A percentile compares a stretch with the other conserved stretches of the same genome.
These are phyloP conservation scores for Clarireedia hainanense DNA, from an alignment of 2,329 filamentous ascomycete genomes.

Conservation along the genomic window DNA sequence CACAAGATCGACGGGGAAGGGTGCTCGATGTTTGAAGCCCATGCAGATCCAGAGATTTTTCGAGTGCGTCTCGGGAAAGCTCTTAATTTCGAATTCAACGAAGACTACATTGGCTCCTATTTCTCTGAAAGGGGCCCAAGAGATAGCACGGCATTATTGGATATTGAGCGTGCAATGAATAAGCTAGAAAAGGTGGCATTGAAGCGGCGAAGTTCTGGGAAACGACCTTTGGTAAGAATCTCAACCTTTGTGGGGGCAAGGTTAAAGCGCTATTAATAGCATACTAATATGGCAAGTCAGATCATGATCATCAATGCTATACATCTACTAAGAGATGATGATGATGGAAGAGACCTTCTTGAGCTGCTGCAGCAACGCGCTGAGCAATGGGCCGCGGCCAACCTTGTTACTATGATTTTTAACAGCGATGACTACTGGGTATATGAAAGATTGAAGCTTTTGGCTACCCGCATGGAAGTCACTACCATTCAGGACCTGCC, in stretches of 20 bases:
- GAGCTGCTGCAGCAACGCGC: slow-evolving; percentile 93
- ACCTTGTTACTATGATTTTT: slow-evolving; percentile 85
- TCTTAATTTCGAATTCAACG: slow-evolving; percentile 92
- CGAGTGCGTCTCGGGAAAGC: slow-evolving; percentile 87
- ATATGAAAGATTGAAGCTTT: slow-evolving; percentile 86
- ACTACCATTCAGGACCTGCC: slow-evolving; percentile 77
- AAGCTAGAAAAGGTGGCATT: slow-evolving; percentile 96
- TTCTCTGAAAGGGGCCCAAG: slow-evolving; percentile 91
- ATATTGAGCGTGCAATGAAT: slow-evolving; percentile 95
- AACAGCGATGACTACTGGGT: slow-evolving; percentile 99
- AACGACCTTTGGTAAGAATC: slow-evolving; percentile 58
- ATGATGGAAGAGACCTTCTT: slow-evolving; percentile 85
- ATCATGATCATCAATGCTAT: slow-evolving; percentile 83
- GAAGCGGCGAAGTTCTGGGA: slow-evolving; percentile 48
- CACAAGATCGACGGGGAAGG: slow-evolving; percentile 82
- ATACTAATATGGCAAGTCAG: neutral
- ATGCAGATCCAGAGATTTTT: slow-evolving; percentile 92
- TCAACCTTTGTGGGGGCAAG: too few species aligned
- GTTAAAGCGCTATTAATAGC: too few species aligned
- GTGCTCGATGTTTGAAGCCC: slow-evolving; percentile 92
- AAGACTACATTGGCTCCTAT: slow-evolving; percentile 94
- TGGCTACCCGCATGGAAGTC: slow-evolving; percentile 91
- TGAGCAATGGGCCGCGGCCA: slow-evolving; percentile 91
- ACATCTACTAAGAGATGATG: slow-evolving; percentile 84
- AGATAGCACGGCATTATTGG: slow-evolving; percentile 83